Evolutionary conservation across 2,329 filamentous ascomycete genomes (phyloP).

Genomic region (Amauroascus verrucosus): DNA sequence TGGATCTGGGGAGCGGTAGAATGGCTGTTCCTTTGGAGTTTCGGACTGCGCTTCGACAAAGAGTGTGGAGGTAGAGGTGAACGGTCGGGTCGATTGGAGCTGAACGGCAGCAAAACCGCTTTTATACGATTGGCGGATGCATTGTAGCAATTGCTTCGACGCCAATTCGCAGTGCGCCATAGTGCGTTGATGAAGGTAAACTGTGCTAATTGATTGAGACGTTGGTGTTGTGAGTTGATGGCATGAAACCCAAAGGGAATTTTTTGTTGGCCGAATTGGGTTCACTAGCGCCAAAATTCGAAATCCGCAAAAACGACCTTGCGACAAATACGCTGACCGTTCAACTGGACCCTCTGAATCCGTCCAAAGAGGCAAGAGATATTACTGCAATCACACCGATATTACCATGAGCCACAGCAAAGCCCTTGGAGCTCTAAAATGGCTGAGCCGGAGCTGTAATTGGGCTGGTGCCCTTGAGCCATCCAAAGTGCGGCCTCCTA

Average conservation of each 20-base stretch:
- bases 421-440: conserved; percentile 28
- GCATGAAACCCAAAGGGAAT: conserved; percentile 1
- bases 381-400: background rate
- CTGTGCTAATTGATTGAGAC: conserved; percentile 9
- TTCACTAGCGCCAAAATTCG: conserved; percentile 18
- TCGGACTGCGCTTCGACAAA: conserved; percentile 38
- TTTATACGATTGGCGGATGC: conserved; percentile 30
- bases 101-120: conserved; percentile 27
- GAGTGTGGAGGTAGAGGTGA: conserved; percentile 39
- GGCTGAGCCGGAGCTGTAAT: conserved; percentile 30
- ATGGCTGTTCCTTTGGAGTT: conserved; percentile 29
- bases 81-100: conserved; percentile 35
- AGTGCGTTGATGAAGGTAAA: conserved; percentile 16
- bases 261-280: conserved; percentile 12
- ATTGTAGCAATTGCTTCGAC: conserved; percentile 36
- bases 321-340: conserved; percentile 1
- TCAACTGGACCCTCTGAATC: background rate
- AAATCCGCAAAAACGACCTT: conserved; percentile 12
- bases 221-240: conserved; percentile 17
- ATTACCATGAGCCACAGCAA: conserved; percentile 30
- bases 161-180: conserved; percentile 37
- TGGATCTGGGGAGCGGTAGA: conserved; percentile 47
- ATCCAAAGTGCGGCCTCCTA: conserved; percentile 25
- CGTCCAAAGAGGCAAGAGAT: background rate
- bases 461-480: conserved; percentile 25